These are phyloP conservation scores for Galerina sulciceps DNA, from an alignment of 768 basidiomycete genomes.

Conservation along the genomic window DNA sequence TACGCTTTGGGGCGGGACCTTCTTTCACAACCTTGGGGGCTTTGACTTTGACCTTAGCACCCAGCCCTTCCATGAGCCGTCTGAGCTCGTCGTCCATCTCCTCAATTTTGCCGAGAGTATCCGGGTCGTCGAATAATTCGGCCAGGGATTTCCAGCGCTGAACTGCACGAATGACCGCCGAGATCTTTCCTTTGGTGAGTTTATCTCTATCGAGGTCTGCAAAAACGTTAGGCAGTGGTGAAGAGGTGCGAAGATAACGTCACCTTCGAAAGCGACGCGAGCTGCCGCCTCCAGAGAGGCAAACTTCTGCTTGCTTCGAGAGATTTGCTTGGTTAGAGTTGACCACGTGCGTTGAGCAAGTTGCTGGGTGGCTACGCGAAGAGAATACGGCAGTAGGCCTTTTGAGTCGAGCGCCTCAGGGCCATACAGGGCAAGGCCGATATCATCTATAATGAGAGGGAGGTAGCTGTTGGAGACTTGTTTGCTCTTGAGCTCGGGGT, in stretches of 20 bases:
- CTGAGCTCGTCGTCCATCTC: slow-evolving; percentile 17
- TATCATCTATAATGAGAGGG: neutral
- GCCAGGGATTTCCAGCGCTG: slow-evolving; percentile 19
- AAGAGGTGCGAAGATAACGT: neutral
- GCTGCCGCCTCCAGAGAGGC: neutral
- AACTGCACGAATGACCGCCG: slow-evolving; percentile 14
- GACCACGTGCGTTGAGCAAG: neutral
- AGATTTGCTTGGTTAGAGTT: neutral
- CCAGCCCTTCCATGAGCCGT: slow-evolving; percentile 18
- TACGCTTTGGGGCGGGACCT: neutral
- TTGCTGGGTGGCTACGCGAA: neutral
- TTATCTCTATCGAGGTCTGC: slow-evolving; percentile 22
- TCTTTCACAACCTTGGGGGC: neutral
- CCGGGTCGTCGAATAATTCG: neutral
- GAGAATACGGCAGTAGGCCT: neutral
- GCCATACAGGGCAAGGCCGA: neutral
- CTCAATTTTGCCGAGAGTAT: slow-evolving; percentile 7
- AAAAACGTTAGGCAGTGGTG: neutral
- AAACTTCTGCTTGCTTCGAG: neutral
- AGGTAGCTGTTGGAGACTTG: neutral
- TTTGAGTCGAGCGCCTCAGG: neutral
- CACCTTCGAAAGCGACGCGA: slow-evolving; percentile 4
- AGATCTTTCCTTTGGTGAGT: slow-evolving; percentile 15
- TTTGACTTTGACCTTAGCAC: slow-evolving; percentile 10
- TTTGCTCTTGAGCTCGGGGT: neutral